Conservation (phyloP, 805 yeast species). For the Pachysolen tannophilus region DNA sequence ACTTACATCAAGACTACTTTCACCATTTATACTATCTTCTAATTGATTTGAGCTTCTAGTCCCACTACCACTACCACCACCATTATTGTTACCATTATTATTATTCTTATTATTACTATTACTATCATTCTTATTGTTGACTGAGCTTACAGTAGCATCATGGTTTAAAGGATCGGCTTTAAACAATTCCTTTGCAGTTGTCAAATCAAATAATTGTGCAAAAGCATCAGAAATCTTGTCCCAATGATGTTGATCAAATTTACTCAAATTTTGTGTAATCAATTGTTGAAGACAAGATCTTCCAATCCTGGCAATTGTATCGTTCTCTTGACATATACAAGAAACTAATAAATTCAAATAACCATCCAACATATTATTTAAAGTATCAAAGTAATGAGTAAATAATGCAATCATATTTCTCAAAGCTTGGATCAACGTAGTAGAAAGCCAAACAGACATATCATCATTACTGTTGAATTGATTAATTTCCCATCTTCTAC, state of each 20-base stretch:
- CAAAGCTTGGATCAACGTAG: slow-evolving; percentile 92
- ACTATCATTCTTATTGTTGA: slow-evolving; percentile 7
- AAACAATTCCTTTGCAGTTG: slow-evolving; percentile 83
- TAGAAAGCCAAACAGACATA: slow-evolving; percentile 90
- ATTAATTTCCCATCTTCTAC: slow-evolving; percentile 65
- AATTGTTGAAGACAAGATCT: slow-evolving; percentile 79
- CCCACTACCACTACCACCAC: slow-evolving; percentile 3
- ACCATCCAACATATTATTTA: slow-evolving; percentile 69
- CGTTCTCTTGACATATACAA: slow-evolving; percentile 95
- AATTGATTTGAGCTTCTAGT: neutral
- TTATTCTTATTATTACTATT: no score
- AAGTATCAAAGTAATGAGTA: slow-evolving; percentile 70
- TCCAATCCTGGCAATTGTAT: slow-evolving; percentile 93
- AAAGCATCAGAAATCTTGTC: slow-evolving; percentile 55
- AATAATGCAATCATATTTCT: slow-evolving; percentile 80
- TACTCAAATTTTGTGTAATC: slow-evolving; percentile 62
- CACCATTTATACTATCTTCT: slow-evolving; percentile 16
- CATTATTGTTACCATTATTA: slow-evolving; percentile 2
- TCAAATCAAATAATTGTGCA: slow-evolving; percentile 61
- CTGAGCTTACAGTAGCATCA: slow-evolving; percentile 4
- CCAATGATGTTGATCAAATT: slow-evolving; percentile 72
- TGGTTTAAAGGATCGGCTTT: slow-evolving; percentile 42
- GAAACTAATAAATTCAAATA: slow-evolving; percentile 71
- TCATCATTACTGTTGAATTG: slow-evolving; percentile 71
- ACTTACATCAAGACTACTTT: slow-evolving; percentile 27